Evolutionary conservation across 352 stramenopile genomes (phyloP).

Genomic region (Globisporangium irregulare): DNA sequence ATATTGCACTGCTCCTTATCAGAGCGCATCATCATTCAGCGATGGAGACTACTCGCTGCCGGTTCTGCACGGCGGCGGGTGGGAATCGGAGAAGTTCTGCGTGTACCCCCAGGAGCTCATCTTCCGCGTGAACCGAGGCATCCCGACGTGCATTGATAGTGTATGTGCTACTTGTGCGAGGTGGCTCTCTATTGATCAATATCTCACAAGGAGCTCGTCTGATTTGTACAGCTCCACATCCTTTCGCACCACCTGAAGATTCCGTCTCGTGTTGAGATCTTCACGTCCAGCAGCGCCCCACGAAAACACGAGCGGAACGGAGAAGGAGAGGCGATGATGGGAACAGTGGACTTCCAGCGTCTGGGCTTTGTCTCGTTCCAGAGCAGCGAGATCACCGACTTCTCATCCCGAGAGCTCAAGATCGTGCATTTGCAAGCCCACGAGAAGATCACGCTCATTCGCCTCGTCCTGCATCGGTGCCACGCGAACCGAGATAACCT

Average conservation of each 20-base stretch:
- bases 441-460: conserved; percentile 30
- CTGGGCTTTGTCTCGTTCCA: conserved; percentile 45
- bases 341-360: conserved; percentile 23
- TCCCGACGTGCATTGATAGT: conserved; percentile 17
- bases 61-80: conserved; percentile 17
- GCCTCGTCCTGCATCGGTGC: conserved; percentile 42
- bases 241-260: conserved; percentile 43
- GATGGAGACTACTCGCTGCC: background rate
- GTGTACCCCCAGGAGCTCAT: conserved; percentile 60
- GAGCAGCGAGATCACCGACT: conserved; percentile 22
- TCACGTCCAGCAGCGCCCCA: conserved; percentile 15
- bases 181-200: background rate
- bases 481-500: conserved; percentile 41
- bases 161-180: conserved; percentile 10
- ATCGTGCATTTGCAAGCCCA: conserved; percentile 27
- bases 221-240: conserved; percentile 22
- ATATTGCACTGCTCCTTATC: background rate
- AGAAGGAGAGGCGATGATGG: background rate
- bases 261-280: conserved; percentile 48
- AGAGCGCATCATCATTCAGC: background rate
- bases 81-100: conserved; percentile 57
- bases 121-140: conserved; percentile 36
- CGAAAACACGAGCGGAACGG: background rate
- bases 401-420: conserved; percentile 46
- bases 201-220: background rate